Percentiles rank a stretch among this genome's conserved stretches.
phyloP scores from a whole-genome alignment of 2,329 filamentous ascomycete genomes.

The Aspergillus alliaceus region DNA sequence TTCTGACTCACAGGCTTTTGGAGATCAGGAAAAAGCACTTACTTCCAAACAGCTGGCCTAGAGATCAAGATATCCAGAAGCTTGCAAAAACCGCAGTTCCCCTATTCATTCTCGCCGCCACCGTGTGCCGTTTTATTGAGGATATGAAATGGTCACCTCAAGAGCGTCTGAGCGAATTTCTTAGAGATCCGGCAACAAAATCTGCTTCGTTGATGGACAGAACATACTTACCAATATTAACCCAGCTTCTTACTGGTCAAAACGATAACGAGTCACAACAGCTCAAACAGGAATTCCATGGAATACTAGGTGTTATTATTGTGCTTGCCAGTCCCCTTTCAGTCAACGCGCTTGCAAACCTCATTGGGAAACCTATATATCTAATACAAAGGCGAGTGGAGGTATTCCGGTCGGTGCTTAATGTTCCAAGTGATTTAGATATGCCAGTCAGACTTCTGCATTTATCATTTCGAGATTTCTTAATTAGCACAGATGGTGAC shows the following conservation, averaged over 20 bases:
- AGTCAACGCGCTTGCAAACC: conserved; percentile 10
- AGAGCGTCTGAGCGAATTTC: conserved; percentile 14
- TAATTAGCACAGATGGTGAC: conserved; percentile 20
- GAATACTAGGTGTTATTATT: conserved; percentile 24
- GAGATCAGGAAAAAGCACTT: conserved; percentile 11
- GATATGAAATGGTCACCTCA: conserved; percentile 6
- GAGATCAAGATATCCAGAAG: neutral
- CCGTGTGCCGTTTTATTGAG: conserved; percentile 14
- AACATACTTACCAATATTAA: conserved; percentile 27
- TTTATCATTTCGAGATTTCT: conserved; percentile 33
- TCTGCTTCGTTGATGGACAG: conserved; percentile 21
- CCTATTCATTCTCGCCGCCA: conserved; percentile 21
- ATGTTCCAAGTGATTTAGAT: conserved; percentile 10
- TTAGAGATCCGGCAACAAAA: conserved; percentile 11
- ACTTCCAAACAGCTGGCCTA: conserved; percentile 14
- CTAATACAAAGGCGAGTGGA: conserved; percentile 5
- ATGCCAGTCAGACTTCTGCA: conserved; percentile 21
- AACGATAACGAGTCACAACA: conserved; percentile 7
- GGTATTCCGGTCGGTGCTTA: conserved; percentile 20
- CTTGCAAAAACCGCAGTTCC: conserved; percentile 13
- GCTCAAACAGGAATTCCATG: conserved; percentile 16
- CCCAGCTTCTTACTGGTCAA: conserved; percentile 16
- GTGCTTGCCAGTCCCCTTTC: conserved; percentile 24
- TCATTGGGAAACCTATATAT: too few relatives aligned
- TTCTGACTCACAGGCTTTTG: conserved; percentile 15